Conservation (phyloP, 345 rosid genomes). For the Salix dunnii region DNA sequence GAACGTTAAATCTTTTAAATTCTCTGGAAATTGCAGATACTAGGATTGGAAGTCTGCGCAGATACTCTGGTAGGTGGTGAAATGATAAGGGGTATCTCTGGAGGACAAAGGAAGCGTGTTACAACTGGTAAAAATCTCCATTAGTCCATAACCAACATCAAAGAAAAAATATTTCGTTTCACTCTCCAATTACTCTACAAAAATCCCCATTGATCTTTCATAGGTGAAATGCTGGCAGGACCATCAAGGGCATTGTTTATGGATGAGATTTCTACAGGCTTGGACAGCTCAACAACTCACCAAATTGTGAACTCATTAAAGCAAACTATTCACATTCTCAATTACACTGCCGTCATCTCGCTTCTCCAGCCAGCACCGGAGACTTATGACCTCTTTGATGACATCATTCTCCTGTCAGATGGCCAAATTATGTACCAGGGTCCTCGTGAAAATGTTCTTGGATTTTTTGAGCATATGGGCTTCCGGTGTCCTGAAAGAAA, state of each 20-base stretch:
- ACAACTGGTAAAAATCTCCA: conserved; percentile 55
- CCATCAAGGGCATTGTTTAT: conserved; percentile 60
- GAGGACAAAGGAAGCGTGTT: conserved; percentile 78
- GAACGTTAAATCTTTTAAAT: not conserved
- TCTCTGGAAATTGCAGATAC: conserved; percentile 40
- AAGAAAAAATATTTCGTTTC: not conserved
- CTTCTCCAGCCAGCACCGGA: conserved; percentile 89
- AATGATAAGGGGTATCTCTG: conserved; percentile 78
- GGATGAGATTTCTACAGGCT: conserved; percentile 82
- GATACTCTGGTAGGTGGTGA: conserved; percentile 69
- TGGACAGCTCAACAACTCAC: conserved; percentile 77
- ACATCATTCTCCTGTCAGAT: conserved; percentile 63
- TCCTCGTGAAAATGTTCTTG: conserved; percentile 51
- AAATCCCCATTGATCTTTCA: not conserved
- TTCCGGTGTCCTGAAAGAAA: conserved; percentile 74
- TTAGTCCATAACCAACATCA: not conserved
- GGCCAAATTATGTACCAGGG: conserved; percentile 71
- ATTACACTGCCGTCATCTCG: conserved; percentile 61
- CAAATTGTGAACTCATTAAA: conserved; percentile 67
- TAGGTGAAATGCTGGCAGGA: conserved; percentile 77
- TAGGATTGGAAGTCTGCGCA: conserved; percentile 68
- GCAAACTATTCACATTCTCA: conserved; percentile 60
- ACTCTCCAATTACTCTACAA: not conserved
- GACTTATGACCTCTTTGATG: conserved; percentile 64
- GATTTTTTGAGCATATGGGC: conserved; percentile 58